Evolutionary conservation across 2,329 filamentous ascomycete genomes (phyloP), one percentile per base, ranked within the genome.

Genomic region (Cyphellophora europaea): DNA sequence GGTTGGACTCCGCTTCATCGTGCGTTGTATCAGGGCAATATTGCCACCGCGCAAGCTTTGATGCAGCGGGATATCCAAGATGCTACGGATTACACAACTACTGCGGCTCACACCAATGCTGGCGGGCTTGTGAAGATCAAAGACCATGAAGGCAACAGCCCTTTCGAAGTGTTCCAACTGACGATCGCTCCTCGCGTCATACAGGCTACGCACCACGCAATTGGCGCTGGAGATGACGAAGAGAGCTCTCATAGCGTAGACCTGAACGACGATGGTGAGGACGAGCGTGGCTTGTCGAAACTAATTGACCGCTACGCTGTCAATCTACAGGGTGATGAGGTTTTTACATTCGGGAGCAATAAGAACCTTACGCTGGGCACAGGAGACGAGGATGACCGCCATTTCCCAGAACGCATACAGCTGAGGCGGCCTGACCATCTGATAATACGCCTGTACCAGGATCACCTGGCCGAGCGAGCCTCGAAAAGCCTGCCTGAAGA

Each of bases 1-100:
- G 89, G 88, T 29, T 98, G 91, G 91, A 98, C 93, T 41, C 80
- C 88, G 23, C 69, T 98, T 25, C 91, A 98, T 54, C 76, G 91
- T 49, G 85, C 88, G 5, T 68, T 96, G 27, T 96, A 95, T 55
- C 77, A 79, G 49, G 89, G 89, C 30, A 95, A 95, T 52, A 77
- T 91, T 33, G 79, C 83, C 5, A 80, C 93, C 47, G 91, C 91
- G 3, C 77, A 86, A 30, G 67, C 85, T 13, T 76, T 98, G 19
- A 67, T 98, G 44, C 76, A 81, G 33, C 80, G 81, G 47, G 89
- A 95, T 54, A 68, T 78, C 14, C 72, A 71, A 23, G 77, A 87
- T 50, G 70, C 71, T 16, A 67, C 71, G 4, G 69, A 77, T 27
- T 77, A 79, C 43, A 74, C 74, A 5, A 65, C 71, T 12, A 70